phyloP scores from a whole-genome alignment of 768 basidiomycete species.

The Russula lepida region DNA sequence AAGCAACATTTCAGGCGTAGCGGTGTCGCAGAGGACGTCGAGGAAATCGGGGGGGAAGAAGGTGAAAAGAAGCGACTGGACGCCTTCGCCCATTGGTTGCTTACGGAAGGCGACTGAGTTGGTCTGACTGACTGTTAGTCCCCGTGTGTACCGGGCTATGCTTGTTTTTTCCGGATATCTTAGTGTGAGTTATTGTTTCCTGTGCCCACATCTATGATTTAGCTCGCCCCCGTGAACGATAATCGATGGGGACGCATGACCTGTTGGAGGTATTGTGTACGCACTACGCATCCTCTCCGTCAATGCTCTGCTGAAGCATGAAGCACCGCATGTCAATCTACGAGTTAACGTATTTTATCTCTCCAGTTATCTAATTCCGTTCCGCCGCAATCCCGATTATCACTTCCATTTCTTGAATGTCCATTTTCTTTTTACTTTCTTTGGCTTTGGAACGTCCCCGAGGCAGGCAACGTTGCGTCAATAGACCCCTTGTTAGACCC shows the following conservation, averaged over 20 bases:
- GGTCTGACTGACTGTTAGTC: too few species aligned
- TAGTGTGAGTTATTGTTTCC: conserved; percentile 1
- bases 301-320: not conserved
- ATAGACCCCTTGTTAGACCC: not conserved
- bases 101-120: conserved; percentile 63
- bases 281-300: not conserved
- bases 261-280: not conserved
- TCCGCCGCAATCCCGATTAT: not conserved
- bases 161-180: not conserved
- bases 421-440: not conserved
- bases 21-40: conserved; percentile 55
- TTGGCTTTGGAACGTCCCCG: not conserved
- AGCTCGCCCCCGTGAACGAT: not conserved
- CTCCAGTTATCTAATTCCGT: not conserved
- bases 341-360: not conserved
- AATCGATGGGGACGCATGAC: not conserved
- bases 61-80: conserved; percentile 81
- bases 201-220: conserved; percentile 20
- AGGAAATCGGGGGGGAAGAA: conserved; percentile 52
- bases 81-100: conserved; percentile 80
- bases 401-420: not conserved
- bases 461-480: not conserved
- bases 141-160: not conserved
- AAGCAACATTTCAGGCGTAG: conserved; percentile 74
- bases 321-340: conserved; percentile 1